Evolutionary conservation across 1,284 basidiomycete genomes (phyloP).

Genomic region (Pulveroboletus sp.): DNA sequence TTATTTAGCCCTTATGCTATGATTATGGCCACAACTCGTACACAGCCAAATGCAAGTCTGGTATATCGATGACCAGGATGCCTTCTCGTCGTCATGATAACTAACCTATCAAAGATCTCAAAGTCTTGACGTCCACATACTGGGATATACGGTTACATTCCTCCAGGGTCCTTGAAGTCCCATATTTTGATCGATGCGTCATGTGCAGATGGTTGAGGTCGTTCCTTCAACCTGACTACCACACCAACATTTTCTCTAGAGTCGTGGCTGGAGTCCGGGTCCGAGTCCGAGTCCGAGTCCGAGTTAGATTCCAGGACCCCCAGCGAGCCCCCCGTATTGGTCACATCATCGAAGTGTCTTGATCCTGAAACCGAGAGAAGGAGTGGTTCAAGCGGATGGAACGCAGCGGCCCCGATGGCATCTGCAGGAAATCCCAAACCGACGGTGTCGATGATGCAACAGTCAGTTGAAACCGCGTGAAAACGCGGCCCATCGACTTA

Average conservation of each 20-base stretch:
- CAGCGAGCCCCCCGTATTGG: neutral
- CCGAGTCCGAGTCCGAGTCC: conserved; percentile 14
- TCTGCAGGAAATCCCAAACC: conserved; percentile 41
- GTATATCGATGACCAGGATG: neutral
- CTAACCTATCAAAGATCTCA: too few relatives aligned
- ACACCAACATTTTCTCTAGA: neutral
- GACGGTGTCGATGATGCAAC: neutral
- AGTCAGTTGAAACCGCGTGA: neutral
- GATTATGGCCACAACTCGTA: conserved; percentile 19
- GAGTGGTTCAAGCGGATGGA: conserved; percentile 56
- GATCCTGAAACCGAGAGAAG: conserved; percentile 67
- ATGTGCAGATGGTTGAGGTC: conserved; percentile 24
- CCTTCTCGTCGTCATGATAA: too few relatives aligned
- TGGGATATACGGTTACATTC: neutral
- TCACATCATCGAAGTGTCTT: conserved; percentile 51
- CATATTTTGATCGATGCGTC: conserved; percentile 35
- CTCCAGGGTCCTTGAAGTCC: conserved; percentile 16
- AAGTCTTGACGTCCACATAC: too few relatives aligned
- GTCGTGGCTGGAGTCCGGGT: conserved; percentile 15
- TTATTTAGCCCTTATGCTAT: conserved; percentile 26
- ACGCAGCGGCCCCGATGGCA: conserved; percentile 59
- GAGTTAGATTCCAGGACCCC: too few relatives aligned
- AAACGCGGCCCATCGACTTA: conserved; percentile 4
- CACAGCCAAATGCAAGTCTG: neutral
- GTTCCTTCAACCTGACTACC: conserved; percentile 13